phyloP scores from a whole-genome alignment of 2,329 filamentous ascomycete species.

The Cercospora berteroae region DNA sequence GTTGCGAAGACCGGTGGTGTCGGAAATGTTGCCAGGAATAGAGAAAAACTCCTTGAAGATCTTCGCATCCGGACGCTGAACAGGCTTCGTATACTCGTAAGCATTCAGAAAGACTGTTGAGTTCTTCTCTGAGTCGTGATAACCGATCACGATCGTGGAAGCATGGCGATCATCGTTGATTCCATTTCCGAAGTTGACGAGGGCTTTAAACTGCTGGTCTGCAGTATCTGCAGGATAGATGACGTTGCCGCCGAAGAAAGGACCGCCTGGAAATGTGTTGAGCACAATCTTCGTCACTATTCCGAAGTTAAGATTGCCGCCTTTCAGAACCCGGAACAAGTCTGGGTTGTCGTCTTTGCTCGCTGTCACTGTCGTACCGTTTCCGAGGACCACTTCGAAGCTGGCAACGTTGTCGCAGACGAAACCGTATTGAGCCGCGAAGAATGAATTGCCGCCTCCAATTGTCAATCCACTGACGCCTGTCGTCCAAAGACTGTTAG shows the following conservation, averaged over 20 bases:
- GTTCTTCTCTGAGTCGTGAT: conserved; percentile 14
- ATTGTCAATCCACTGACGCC: conserved; percentile 31
- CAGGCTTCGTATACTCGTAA: conserved; percentile 19
- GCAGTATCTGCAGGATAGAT: conserved; percentile 16
- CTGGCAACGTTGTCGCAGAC: conserved; percentile 32
- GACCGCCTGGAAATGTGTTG: conserved; percentile 20
- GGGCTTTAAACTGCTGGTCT: conserved; percentile 15
- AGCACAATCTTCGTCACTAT: conserved; percentile 30
- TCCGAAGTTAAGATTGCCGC: conserved; percentile 29
- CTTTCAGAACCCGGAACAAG: conserved; percentile 28
- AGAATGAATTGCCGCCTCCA: conserved; percentile 35
- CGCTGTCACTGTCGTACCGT: conserved; percentile 27
- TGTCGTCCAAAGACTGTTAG: not conserved
- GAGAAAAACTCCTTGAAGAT: conserved; percentile 22
- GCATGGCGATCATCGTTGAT: conserved; percentile 20
- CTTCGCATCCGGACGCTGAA: conserved; percentile 12
- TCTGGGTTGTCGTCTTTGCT: conserved; percentile 23
- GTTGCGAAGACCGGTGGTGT: conserved; percentile 21
- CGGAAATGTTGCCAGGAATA: conserved; percentile 18
- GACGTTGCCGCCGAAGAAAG: conserved; percentile 17
- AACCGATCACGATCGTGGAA: conserved; percentile 17
- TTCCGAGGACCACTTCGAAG: conserved; percentile 31
- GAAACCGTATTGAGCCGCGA: conserved; percentile 27
- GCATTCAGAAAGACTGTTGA: conserved; percentile 20
- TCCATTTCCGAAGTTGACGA: conserved; percentile 19